Conservation (phyloP, 1,139 yeast species). For the Candida sp. region DNA sequence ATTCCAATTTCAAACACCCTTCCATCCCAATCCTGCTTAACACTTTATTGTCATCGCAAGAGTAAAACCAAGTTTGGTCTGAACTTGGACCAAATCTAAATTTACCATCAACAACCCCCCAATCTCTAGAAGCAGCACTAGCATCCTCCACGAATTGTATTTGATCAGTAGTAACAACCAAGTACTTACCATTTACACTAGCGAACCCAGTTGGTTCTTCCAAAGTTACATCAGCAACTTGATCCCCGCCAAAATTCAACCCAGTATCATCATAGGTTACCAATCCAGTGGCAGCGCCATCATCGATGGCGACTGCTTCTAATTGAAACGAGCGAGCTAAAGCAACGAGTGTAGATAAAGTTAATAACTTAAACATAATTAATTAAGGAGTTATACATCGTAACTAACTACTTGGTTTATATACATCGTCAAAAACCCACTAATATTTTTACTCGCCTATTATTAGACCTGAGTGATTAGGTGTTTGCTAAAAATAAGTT, state of each 20-base stretch:
- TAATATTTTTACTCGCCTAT: not conserved
- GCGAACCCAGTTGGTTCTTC: conserved; percentile 29
- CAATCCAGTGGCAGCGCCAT: conserved; percentile 12
- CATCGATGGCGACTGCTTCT: conserved; percentile 20
- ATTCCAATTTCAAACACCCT: conserved; percentile 13
- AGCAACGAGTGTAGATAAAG: conserved; percentile 2
- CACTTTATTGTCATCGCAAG: conserved; percentile 14
- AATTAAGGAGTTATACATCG: not conserved
- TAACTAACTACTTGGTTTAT: not conserved
- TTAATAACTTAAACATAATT: not conserved
- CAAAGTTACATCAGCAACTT: conserved; percentile 18
- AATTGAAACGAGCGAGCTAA: conserved; percentile 2
- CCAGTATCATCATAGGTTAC: conserved; percentile 15
- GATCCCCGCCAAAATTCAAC: conserved; percentile 16
- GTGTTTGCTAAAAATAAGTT: not conserved
- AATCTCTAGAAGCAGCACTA: conserved; percentile 21
- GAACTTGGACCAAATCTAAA: conserved; percentile 18
- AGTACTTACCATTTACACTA: conserved; percentile 15
- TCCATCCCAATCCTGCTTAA: conserved; percentile 6
- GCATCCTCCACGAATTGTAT: conserved; percentile 9
- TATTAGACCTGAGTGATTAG: not conserved
- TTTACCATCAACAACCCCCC: conserved; percentile 22
- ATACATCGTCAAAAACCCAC: not conserved
- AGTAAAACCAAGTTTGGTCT: conserved; percentile 18
- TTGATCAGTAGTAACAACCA: conserved; percentile 9